These are phyloP conservation scores for Beauveria sp. DNA, from an alignment of 2,329 filamentous ascomycete species.

Conservation along the genomic window DNA sequence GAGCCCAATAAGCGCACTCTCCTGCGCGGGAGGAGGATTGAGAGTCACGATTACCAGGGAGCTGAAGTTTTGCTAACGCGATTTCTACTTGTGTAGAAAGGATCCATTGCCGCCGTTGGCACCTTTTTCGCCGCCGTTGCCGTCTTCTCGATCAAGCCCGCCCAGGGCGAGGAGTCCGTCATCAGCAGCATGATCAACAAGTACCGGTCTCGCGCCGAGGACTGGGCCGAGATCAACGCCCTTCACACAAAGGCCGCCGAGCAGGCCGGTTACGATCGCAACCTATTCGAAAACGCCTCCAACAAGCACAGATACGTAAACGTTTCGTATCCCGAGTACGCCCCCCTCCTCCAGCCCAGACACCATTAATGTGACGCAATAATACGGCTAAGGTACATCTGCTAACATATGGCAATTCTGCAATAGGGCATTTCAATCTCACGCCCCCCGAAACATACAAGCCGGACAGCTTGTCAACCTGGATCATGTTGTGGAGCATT, in stretches of 20 bases:
- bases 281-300: constrained; percentile 41
- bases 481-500: constrained; percentile 50
- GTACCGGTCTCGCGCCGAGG: constrained; percentile 38
- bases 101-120: constrained; percentile 37
- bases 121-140: constrained; percentile 20
- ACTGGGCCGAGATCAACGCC: constrained; percentile 45
- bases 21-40: not conserved
- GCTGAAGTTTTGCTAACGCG: not conserved
- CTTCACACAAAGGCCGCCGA: constrained; percentile 44
- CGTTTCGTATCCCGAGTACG: constrained; percentile 51
- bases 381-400: not conserved
- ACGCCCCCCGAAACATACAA: constrained; percentile 44
- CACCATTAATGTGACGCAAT: not conserved
- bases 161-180: constrained; percentile 42
- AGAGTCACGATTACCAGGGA: not conserved
- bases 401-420: constrained; percentile 15
- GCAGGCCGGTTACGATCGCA: constrained; percentile 50
- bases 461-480: constrained; percentile 48
- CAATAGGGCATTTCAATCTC: constrained; percentile 40
- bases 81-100: constrained; percentile 29
- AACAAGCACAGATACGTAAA: constrained; percentile 40
- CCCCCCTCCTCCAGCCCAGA: constrained; percentile 16
- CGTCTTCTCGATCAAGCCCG: constrained; percentile 38
- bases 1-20: not conserved
- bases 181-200: constrained; percentile 39